Evolutionary conservation across 176 grass and related monocot genomes (phyloP), one percentile per base, ranked within the genome.

Genomic region (Phoenix roebelenii): DNA sequence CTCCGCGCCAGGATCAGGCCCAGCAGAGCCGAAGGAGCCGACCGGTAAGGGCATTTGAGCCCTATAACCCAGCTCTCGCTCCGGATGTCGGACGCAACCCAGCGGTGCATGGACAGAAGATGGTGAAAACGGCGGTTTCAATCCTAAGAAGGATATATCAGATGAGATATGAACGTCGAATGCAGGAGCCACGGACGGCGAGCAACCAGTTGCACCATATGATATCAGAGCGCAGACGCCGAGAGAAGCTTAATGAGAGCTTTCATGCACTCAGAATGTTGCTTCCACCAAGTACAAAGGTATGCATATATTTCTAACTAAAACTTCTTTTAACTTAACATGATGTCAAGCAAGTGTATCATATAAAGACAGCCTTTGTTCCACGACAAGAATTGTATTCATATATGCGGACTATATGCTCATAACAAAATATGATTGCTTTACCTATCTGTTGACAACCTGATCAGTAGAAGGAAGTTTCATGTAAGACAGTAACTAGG

Each of bases 241-340:
- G 93, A 18, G 79, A 85, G 76, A 98, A 92, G 73, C 78, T 98
- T 59, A 98, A 98, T 29, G 87, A 92, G 14, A 80, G 81, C 70
- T 98, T 98, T 72, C 55, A 79, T 44, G 79, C 84, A 5, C 87
- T 98, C 70, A 88, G 50, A 30, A 20, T 64, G 70, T 60, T 98
- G n/a, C 87, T 98, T 25, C 93, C 93, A 5, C 79, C 70, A 0
- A 63, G 85, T 25, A 61, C 76, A 44, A 91, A 97, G 77, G 93
- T 93, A 66, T 7, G 9, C 7, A 39, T 44, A 2, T 6, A 44
- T 30, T 30, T 30, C 28, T 1, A 44, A 44, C 35, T 44, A 44
- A 14, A 44, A 44, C 35, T 44, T 14, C 1, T 44, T 32, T 32
- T 6, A 7, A 32, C 29, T 44, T 28, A 0, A 3, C 26, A 20